Conservation (phyloP, 2,329 filamentous ascomycete genomes). For the Graphiopsis chlorocephala region DNA sequence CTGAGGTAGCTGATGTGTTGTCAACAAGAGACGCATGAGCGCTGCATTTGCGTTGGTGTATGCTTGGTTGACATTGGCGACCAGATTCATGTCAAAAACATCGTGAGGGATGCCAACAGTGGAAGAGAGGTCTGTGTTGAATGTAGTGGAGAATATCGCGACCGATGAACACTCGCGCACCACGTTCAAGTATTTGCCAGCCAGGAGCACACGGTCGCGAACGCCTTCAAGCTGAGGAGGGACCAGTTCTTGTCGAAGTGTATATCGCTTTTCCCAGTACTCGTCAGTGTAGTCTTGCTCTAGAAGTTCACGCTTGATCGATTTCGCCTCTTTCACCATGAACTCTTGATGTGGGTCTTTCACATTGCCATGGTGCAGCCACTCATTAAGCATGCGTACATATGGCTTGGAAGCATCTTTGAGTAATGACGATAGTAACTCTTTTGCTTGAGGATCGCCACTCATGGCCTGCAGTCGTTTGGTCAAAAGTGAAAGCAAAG, state of each 20-base stretch:
- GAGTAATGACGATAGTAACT: conserved; percentile 75
- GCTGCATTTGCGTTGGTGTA: conserved; percentile 96
- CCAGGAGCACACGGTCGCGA: conserved; percentile 90
- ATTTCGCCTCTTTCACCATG: conserved; percentile 91
- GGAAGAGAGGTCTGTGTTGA: conserved; percentile 64
- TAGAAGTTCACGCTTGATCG: conserved; percentile 83
- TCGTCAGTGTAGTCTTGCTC: conserved; percentile 98
- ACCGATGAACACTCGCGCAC: conserved; percentile 72
- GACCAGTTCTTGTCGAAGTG: conserved; percentile 84
- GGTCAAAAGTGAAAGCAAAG: conserved; percentile 84
- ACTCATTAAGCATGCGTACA: conserved; percentile 98
- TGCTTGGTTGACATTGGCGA: conserved; percentile 93
- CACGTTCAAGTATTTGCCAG: conserved; percentile 96
- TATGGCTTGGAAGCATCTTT: conserved; percentile 90
- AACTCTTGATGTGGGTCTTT: conserved; percentile 93
- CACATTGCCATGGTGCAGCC: conserved; percentile 94
- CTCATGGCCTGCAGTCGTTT: conserved; percentile 84
- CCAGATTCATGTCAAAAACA: conserved; percentile 85
- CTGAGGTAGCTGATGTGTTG: conserved; percentile 84
- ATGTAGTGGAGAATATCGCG: conserved; percentile 71
- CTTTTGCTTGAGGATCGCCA: conserved; percentile 83
- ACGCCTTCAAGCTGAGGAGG: conserved; percentile 88
- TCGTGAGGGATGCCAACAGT: conserved; percentile 86
- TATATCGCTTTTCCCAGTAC: conserved; percentile 98
- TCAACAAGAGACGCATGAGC: conserved; percentile 83